Base-by-base conservation (phyloP, 2,329 filamentous ascomycete genomes). In the Coniella lustricola region DNA sequence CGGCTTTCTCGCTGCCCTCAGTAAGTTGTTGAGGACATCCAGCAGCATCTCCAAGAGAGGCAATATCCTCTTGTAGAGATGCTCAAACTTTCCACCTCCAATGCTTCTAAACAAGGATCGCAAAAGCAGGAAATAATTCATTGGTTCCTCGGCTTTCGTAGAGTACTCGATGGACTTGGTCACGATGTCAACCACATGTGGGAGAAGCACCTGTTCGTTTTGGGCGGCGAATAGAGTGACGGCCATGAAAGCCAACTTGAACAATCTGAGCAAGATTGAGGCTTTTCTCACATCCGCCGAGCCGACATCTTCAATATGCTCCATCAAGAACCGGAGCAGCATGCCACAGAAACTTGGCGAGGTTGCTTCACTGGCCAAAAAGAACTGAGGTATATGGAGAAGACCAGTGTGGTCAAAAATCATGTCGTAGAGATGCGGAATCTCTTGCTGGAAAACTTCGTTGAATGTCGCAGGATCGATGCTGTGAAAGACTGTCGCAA, bases 221-320 rank as follows among this genome's bases (percentile, higher is more conserved):
- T 96, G 90, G 8, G 80, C 77, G 0, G 90, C 90, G 65, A 98
- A 99, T 1, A 99, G 74, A 0, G 93, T 98, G 34, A 99, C 93
- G 0, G 94, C 94, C 93, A 99, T 98, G 66, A 98, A 98, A 1
- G 91, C 95, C 44, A 99, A 70, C 68, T 99, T 99, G 72, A 97
- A 99, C 44, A 99, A 81, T 48, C 94, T 81, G 44, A 99, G 71
- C 31, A 99, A 71, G 41, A 98, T 95, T 5, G 90, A 91, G 0
- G 93, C 91, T 66, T 91, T 95, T 62, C 88, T 90, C 46, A 93
- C 84, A 65, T 98, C 90, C 7, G 86, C 83, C 0, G 89, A 93
- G 18, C 93, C 93, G 37, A 99, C 90, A 63, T 98, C 87, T 54
- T 94, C 87, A 50, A 99, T 94, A 46, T 88, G 86, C 59, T 91